Percentiles rank a stretch among this genome's conserved stretches.
These are phyloP conservation scores for Theobroma cacao DNA, from an alignment of 345 rosid species.

Conservation along the genomic window DNA sequence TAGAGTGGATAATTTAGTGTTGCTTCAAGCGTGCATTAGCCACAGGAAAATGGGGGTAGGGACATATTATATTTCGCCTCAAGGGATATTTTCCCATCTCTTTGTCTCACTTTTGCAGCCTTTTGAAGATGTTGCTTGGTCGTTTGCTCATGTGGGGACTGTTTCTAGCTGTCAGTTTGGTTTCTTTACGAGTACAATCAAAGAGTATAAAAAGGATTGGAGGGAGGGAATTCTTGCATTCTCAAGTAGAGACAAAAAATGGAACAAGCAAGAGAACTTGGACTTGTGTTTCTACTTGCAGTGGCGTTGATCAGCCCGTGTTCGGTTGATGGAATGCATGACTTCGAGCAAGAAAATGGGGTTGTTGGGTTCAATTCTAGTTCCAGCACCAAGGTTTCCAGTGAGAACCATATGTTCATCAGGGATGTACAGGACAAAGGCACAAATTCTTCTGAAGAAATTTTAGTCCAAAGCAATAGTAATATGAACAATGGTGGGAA, in stretches of 20 bases:
- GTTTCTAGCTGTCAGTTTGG: constrained; percentile 8
- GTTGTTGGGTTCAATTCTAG: constrained; percentile 15
- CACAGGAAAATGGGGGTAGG: constrained; percentile 27
- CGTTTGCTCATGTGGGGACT: constrained; percentile 29
- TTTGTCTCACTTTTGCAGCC: constrained; percentile 24
- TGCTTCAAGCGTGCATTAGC: neutral
- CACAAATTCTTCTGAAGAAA: constrained; percentile 15
- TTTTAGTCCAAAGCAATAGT: constrained; percentile 13
- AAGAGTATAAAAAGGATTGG: constrained; percentile 20
- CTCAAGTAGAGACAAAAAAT: constrained; percentile 15
- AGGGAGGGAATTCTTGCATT: neutral
- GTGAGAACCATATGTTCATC: neutral
- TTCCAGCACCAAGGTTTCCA: constrained; percentile 1
- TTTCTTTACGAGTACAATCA: neutral
- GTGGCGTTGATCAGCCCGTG: constrained; percentile 24
- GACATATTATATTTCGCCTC: constrained; percentile 35
- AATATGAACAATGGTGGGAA: constrained; percentile 15
- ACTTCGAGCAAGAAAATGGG: constrained; percentile 23
- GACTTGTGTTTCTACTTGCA: constrained; percentile 18
- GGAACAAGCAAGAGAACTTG: constrained; percentile 22
- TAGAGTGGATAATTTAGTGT: neutral
- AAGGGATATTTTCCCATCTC: constrained; percentile 25
- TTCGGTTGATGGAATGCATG: constrained; percentile 33
- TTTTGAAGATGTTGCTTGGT: constrained; percentile 15
- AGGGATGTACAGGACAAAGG: constrained; percentile 16